Evolutionary conservation across 75 land plant species (phyloP).

Genomic region (Isoetes taiwanensis): DNA sequence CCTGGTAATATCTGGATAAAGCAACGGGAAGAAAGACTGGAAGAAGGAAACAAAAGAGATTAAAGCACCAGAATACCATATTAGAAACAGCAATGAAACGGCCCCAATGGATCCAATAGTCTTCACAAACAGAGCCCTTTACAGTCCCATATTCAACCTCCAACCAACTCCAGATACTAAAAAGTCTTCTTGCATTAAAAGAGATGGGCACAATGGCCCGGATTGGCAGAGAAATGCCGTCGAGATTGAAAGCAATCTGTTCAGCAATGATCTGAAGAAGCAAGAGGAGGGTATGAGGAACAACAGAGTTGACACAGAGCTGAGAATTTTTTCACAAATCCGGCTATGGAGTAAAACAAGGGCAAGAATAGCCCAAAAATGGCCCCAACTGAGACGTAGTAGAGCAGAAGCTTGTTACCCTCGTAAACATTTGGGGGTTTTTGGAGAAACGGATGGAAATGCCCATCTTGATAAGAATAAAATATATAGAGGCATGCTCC

Average conservation of each 20-base stretch:
- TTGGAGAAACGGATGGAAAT: slow-evolving; percentile 34
- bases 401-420: slow-evolving; percentile 9
- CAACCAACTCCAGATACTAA: slow-evolving; percentile 53
- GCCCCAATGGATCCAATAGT: too few species aligned
- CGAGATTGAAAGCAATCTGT: slow-evolving; percentile 22
- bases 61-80: slow-evolving; percentile 60
- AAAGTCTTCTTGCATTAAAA: slow-evolving; percentile 55
- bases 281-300: slow-evolving; percentile 65
- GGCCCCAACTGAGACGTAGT: slow-evolving; percentile 32
- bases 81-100: slow-evolving; percentile 46
- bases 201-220: slow-evolving; percentile 64
- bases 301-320: slow-evolving; percentile 40
- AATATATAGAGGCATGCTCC: slow-evolving; percentile 81
- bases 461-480: slow-evolving; percentile 32
- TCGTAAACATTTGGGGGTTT: slow-evolving; percentile 13
- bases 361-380: slow-evolving; percentile 57
- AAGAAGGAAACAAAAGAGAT: slow-evolving; percentile 73
- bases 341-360: slow-evolving; percentile 38
- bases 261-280: slow-evolving; percentile 56
- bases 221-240: slow-evolving; percentile 37
- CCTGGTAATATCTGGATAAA: slow-evolving; percentile 12
- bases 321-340: slow-evolving; percentile 36
- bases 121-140: too few species aligned
- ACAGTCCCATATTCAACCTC: slow-evolving; percentile 23
- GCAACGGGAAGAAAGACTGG: slow-evolving; percentile 59